Percentiles rank a stretch among this genome's conserved stretches.
These are phyloP conservation scores for Prunus salicina DNA, from an alignment of 306 rosid genomes.

Conservation along the genomic window DNA sequence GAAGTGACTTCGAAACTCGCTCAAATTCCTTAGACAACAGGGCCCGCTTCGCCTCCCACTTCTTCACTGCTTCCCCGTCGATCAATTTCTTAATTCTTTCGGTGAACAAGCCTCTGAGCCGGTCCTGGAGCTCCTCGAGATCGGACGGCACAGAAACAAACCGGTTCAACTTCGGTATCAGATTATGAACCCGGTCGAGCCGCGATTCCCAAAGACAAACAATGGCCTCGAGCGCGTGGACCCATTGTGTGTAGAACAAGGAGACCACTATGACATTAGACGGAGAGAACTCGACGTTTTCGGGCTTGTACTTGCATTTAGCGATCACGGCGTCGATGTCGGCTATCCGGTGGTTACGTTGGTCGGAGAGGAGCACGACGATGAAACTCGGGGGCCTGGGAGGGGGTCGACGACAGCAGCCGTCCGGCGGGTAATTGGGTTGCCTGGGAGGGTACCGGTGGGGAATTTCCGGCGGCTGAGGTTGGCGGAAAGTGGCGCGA, in stretches of 20 bases:
- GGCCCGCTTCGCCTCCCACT: slow-evolving; percentile 39
- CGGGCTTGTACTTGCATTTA: slow-evolving; percentile 37
- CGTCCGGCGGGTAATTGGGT: slow-evolving; percentile 5
- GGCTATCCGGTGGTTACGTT: slow-evolving; percentile 1
- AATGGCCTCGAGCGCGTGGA: slow-evolving; percentile 49
- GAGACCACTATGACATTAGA: slow-evolving; percentile 30
- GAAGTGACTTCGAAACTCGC: neutral
- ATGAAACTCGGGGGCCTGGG: slow-evolving; percentile 32
- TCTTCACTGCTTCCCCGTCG: slow-evolving; percentile 54
- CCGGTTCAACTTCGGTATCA: slow-evolving; percentile 39
- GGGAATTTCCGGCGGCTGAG: slow-evolving; percentile 5
- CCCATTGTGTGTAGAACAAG: slow-evolving; percentile 49
- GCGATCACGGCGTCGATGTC: slow-evolving; percentile 36
- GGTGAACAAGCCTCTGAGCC: slow-evolving; percentile 42
- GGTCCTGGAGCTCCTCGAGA: slow-evolving; percentile 37
- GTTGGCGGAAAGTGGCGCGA: neutral
- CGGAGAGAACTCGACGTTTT: neutral
- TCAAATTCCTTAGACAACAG: slow-evolving; percentile 30
- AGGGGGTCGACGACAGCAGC: neutral
- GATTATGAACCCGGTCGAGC: slow-evolving; percentile 42
- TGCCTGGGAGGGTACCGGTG: neutral
- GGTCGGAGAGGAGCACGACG: slow-evolving; percentile 33
- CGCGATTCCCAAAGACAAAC: slow-evolving; percentile 62
- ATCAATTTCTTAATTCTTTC: slow-evolving; percentile 38
- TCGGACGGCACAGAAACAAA: slow-evolving; percentile 43